Evolutionary conservation across 805 yeast genomes (phyloP).

Genomic region (Candida boidinii): DNA sequence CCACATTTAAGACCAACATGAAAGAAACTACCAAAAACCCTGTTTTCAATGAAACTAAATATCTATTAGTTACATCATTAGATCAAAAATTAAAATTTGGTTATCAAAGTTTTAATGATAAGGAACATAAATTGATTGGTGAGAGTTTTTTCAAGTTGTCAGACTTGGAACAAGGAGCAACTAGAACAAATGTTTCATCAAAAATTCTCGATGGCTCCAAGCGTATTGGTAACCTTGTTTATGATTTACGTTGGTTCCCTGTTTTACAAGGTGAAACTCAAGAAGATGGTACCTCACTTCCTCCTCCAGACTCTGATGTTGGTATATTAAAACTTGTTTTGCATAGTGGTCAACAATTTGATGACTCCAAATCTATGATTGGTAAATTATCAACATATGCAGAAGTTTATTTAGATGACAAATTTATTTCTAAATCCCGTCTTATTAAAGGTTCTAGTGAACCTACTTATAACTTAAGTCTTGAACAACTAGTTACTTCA

Average conservation of each 20-base stretch:
- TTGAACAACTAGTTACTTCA: constrained; percentile 55
- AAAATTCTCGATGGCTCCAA: constrained; percentile 42
- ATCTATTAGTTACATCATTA: constrained; percentile 46
- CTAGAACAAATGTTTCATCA: constrained; percentile 32
- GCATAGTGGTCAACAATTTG: constrained; percentile 53
- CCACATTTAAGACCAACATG: constrained; percentile 37
- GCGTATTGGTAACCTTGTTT: constrained; percentile 49
- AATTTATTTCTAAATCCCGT: constrained; percentile 49
- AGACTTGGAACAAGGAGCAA: constrained; percentile 50
- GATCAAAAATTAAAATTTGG: constrained; percentile 49
- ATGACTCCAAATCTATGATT: constrained; percentile 38
- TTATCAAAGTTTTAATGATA: constrained; percentile 47
- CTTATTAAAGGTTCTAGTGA: constrained; percentile 59
- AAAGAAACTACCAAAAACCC: constrained; percentile 52
- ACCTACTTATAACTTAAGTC: constrained; percentile 60
- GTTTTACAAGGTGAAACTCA: constrained; percentile 33
- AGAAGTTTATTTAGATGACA: constrained; percentile 50
- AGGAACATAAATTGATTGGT: constrained; percentile 45
- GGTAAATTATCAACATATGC: constrained; percentile 61
- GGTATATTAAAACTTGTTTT: constrained; percentile 63
- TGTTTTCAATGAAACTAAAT: constrained; percentile 58
- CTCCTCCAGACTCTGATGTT: constrained; percentile 51
- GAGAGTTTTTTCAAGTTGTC: constrained; percentile 44
- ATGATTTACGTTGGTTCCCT: constrained; percentile 47
- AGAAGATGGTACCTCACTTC: constrained; percentile 41